Evolutionary conservation across 2,329 filamentous ascomycete genomes (phyloP).

Genomic region (Myriosclerotinia scirpicola): DNA sequence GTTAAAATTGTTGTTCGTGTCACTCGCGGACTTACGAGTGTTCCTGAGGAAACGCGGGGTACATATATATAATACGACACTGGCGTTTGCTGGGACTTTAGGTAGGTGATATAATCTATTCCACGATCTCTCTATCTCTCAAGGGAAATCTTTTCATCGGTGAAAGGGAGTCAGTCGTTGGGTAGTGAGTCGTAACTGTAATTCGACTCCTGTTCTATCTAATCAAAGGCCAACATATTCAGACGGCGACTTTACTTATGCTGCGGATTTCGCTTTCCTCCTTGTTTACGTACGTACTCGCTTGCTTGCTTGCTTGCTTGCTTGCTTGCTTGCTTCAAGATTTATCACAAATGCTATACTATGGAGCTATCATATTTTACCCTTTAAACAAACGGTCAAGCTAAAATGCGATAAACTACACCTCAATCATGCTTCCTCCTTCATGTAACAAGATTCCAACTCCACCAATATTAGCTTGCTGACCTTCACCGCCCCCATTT

Average conservation of each 20-base stretch:
- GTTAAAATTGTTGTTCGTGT: background rate
- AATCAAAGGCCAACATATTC: background rate
- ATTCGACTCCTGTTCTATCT: background rate
- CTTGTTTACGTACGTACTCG: background rate
- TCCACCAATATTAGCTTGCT: background rate
- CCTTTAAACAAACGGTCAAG: background rate
- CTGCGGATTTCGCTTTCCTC: background rate
- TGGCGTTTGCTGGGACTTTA: background rate
- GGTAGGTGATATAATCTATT: background rate
- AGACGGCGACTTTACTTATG: background rate
- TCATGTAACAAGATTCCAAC: background rate
- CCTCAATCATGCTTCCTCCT: background rate
- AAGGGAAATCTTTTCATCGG: background rate
- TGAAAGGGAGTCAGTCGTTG: background rate
- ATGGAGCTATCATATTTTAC: background rate
- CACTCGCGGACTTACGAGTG: background rate
- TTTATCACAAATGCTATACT: background rate
- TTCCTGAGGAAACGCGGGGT: constrained; percentile 9
- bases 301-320: too few relatives aligned
- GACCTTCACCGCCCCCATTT: constrained; percentile 5
- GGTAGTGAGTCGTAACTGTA: background rate
- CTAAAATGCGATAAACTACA: background rate
- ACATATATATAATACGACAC: background rate
- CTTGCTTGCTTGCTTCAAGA: background rate
- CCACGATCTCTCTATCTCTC: too few relatives aligned